Percentiles rank a stretch among this genome's conserved stretches.
Conservation (phyloP, 106 monocot genomes). For the Triglochin maritima region DNA sequence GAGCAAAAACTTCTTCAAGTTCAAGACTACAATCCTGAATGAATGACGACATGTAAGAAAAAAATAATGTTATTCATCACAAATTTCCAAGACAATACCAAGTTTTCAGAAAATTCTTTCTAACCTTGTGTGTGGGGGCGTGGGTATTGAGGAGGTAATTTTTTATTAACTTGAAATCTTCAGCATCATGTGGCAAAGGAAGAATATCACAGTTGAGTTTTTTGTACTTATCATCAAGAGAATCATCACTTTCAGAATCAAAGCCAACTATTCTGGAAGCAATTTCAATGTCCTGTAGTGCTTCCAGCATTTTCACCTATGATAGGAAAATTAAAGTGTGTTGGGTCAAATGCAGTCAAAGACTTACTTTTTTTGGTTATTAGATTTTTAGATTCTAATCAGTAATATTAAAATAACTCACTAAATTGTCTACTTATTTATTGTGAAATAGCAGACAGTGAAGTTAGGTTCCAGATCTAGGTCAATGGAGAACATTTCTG, state of each 20-base stretch:
- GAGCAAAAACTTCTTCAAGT: constrained; percentile 82
- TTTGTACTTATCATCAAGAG: constrained; percentile 84
- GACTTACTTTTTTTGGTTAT: too few relatives aligned
- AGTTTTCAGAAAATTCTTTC: not conserved
- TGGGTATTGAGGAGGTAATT: constrained; percentile 90
- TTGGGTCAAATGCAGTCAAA: too few relatives aligned
- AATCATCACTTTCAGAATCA: constrained; percentile 63
- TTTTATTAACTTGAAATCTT: constrained; percentile 69
- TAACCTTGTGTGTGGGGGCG: constrained; percentile 93
- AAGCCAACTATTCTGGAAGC: constrained; percentile 90
- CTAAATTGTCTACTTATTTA: not conserved
- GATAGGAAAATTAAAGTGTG: not conserved
- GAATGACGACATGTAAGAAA: not conserved
- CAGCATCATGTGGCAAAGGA: constrained; percentile 75
- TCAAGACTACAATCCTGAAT: constrained; percentile 82
- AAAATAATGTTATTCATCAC: not conserved
- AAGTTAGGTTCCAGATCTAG: too few relatives aligned
- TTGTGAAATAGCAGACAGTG: too few relatives aligned
- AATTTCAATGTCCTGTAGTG: constrained; percentile 97
- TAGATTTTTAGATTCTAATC: too few relatives aligned
- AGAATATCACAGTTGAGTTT: constrained; percentile 67
- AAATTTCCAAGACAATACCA: not conserved
- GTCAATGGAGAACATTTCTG: too few relatives aligned
- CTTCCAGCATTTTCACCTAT: constrained; percentile 95
- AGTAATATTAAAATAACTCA: not conserved